These are phyloP conservation scores for Termitomyces sp. DNA, from an alignment of 768 basidiomycete genomes.

Conservation along the genomic window DNA sequence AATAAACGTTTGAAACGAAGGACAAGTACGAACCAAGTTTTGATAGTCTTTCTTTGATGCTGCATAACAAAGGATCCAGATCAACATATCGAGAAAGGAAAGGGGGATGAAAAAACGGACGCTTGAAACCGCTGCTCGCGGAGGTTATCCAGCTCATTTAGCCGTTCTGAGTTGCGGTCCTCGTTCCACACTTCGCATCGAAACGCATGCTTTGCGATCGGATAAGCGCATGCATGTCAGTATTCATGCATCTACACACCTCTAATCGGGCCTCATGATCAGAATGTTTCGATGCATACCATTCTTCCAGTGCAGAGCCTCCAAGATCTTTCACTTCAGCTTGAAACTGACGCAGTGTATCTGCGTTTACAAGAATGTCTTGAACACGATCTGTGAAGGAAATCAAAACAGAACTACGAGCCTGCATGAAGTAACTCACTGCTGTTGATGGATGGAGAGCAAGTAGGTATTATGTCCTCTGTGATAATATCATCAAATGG, in stretches of 20 bases:
- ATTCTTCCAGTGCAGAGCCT: background rate
- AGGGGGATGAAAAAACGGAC: conserved; percentile 1
- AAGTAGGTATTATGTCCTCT: background rate
- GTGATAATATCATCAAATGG: background rate
- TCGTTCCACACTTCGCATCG: conserved; percentile 11
- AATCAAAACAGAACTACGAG: background rate
- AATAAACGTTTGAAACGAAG: background rate
- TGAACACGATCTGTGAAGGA: background rate
- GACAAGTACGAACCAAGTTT: background rate
- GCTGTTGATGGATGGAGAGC: background rate
- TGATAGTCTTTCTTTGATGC: conserved; percentile 8
- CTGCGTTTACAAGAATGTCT: background rate
- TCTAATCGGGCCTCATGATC: background rate
- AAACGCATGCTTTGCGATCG: conserved; percentile 10
- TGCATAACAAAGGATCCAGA: background rate
- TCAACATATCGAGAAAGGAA: background rate
- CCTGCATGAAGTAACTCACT: background rate
- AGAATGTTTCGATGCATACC: conserved; percentile 3
- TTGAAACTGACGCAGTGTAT: background rate
- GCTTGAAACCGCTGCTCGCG: conserved; percentile 11
- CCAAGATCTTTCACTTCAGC: background rate
- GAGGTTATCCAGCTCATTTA: conserved; percentile 8
- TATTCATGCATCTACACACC: conserved; percentile 5
- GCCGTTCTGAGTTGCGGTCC: conserved; percentile 3
- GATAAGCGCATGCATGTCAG: background rate